Percentiles rank a stretch among this genome's conserved stretches.
Conservation (phyloP, 352 stramenopile species). For the Globisporangium camurandrum region DNA sequence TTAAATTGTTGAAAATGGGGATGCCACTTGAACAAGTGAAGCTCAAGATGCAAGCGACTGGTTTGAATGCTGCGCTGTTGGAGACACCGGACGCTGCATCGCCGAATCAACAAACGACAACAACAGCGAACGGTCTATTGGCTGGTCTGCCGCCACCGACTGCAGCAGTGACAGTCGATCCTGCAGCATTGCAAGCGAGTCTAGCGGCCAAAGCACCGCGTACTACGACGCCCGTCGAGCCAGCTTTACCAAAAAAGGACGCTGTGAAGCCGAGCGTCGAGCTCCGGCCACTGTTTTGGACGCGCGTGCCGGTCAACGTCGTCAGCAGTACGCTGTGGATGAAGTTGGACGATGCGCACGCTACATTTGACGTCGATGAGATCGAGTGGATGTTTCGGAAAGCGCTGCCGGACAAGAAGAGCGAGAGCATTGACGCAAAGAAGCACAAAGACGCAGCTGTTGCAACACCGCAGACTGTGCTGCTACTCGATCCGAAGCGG, state of each 20-base stretch:
- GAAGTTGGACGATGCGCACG: conserved; percentile 67
- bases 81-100: conserved; percentile 70
- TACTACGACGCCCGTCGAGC: conserved; percentile 30
- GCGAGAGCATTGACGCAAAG: conserved; percentile 53
- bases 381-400: conserved; percentile 90
- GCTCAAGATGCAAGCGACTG: conserved; percentile 86
- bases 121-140: conserved; percentile 23
- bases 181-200: conserved; percentile 52
- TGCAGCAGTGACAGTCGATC: conserved; percentile 64
- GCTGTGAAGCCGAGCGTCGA: conserved; percentile 83
- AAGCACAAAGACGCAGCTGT: conserved; percentile 56
- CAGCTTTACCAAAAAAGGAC: conserved; percentile 80
- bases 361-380: conserved; percentile 61
- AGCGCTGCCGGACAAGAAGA: conserved; percentile 49
- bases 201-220: conserved; percentile 41
- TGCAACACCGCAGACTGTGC: conserved; percentile 50
- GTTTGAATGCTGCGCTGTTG: conserved; percentile 52
- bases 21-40: conserved; percentile 89
- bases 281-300: conserved; percentile 86
- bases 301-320: conserved; percentile 76
- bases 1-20: conserved; percentile 91
- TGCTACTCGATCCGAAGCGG: conserved; percentile 94
- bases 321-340: conserved; percentile 85
- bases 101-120: conserved; percentile 32
- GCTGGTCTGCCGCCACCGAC: conserved; percentile 48